Percentiles rank a stretch among this genome's conserved stretches.
Evolutionary conservation across 139 green algal genomes (phyloP).

Genomic region (Dunaliella primolecta): DNA sequence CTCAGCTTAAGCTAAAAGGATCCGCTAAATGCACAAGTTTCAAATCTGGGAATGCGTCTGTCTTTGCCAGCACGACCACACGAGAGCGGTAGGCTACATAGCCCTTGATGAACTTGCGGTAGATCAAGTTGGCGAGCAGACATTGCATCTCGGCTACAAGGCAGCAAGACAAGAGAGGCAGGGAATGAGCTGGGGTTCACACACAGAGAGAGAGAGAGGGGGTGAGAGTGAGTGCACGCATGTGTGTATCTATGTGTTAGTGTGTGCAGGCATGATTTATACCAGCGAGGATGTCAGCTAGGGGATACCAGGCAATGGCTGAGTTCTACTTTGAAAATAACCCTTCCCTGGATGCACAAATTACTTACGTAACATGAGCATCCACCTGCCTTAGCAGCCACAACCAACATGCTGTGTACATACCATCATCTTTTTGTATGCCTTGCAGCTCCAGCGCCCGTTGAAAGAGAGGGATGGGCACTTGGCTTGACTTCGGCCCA

Average conservation of each 20-base stretch:
- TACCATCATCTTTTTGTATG: conserved; percentile 70
- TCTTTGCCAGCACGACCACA: conserved; percentile 67
- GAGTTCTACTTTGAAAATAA: no score
- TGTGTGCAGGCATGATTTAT: no score
- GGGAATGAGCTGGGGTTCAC: background rate
- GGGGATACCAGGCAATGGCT: no score
- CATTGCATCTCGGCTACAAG: conserved; percentile 66
- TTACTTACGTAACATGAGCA: no score
- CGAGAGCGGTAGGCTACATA: conserved; percentile 32
- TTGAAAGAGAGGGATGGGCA: conserved; percentile 33
- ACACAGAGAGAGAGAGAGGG: no score
- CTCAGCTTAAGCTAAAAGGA: conserved; percentile 16
- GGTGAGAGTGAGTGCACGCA: no score
- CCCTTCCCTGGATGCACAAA: no score
- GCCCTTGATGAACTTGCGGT: conserved; percentile 56
- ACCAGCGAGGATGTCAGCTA: no score
- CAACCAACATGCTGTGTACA: background rate
- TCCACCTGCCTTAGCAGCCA: no score
- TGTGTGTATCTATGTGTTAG: no score
- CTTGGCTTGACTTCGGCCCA: conserved; percentile 32
- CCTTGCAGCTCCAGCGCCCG: conserved; percentile 36
- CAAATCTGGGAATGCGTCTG: conserved; percentile 40
- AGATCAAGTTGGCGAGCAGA: conserved; percentile 84
- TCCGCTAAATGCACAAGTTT: conserved; percentile 32
- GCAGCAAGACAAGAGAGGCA: background rate